Evolutionary conservation across 2,329 filamentous ascomycete genomes (phyloP), one percentile per base, ranked within the genome.

Genomic region (Ophiostoma quercus): DNA sequence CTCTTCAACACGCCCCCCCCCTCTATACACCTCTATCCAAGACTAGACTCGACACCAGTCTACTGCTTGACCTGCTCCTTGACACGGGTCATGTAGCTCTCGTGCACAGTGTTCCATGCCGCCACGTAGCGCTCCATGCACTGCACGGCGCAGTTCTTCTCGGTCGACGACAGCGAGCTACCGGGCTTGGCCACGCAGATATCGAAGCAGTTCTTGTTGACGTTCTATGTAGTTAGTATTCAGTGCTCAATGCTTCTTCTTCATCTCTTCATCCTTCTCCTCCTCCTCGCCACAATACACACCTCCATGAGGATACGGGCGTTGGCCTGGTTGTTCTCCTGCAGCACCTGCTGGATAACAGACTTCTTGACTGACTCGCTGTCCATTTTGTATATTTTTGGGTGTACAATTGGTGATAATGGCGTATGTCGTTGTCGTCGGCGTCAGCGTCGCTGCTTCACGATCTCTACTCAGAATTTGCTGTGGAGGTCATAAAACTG

Each of bases 121-220:
- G 84, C 81, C 84, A 94, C 92, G 83, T 94, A 94, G 80, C 94
- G 94, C 76, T 94, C 90, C 87, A 93, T 91, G 82, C 91, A 94
- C 72, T 85, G 83, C 25, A 85, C 91, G 76, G 91, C 84, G 82
- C 91, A 94, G 29, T 85, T 83, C 77, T 87, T 83, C 79, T 94
- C 91, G 79, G 84, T 80, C 79, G 84, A 86, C 67, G 88, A 89
- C 70, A 94, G 80, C 69, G 86, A 87, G 67, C 83, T 79, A 71
- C 90, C 88, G 69, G 91, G 89, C 76, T 89, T 88, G 67, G 90
- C 84, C 19, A 94, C 82, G 79, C 91, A 94, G 78, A 88, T 88
- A 66, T 91, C 87, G 82, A 92, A 94, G 83, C 91, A 94, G 80
- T 90, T 88, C 75, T 91, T 85, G 80, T 93, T 92, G 79, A 94